Evolutionary conservation across 345 rosid species (phyloP), one percentile per base, ranked within the genome.

Genomic region (Hevea brasiliensis): DNA sequence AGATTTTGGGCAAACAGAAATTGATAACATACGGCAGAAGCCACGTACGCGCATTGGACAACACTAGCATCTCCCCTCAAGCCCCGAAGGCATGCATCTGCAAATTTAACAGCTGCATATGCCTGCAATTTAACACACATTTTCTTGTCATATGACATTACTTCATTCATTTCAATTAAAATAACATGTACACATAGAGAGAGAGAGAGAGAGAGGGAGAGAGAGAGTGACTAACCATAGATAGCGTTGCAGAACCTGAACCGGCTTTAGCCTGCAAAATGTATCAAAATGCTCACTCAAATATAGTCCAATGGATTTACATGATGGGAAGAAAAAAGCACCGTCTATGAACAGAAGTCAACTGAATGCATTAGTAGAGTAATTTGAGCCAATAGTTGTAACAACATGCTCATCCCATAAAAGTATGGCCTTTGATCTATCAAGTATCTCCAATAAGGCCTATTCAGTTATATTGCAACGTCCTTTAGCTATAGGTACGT

Each of bases 31-130:
- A 90, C 99, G 84, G 85, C 86, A 73, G 98, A 92, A 61, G 91
- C 94, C 58, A 95, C 90, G 79, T 68, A 95, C 65, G 98, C 94
- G 71, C 98, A 95, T 68, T 87, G 84, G 1, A 92, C 72, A 40
- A 92, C 58, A 18, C 84, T 77, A 26, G 92, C 88, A 76, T 95
- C 98, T 48, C 99, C 99, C 74, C 96, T 87, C 81, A 95, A 79
- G 67, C 90, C 93, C 54, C 84, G 85, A 18, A 95, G 92, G 76
- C 98, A 92, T 44, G 97, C 92, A 74, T 92, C 98, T 17, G 99
- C 99, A 72, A 95, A 92, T 84, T 95, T 89, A 66, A 91, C 97
- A n/a, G 99, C 97, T 68, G 99, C 97, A 77, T 88, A 95, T 42
- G 99, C 99, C 99, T 95, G 85, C 76, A 80, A 60, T 71, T 63